Evolutionary conservation across 345 rosid genomes (phyloP).

Genomic region (Excoecaria agallocha): DNA sequence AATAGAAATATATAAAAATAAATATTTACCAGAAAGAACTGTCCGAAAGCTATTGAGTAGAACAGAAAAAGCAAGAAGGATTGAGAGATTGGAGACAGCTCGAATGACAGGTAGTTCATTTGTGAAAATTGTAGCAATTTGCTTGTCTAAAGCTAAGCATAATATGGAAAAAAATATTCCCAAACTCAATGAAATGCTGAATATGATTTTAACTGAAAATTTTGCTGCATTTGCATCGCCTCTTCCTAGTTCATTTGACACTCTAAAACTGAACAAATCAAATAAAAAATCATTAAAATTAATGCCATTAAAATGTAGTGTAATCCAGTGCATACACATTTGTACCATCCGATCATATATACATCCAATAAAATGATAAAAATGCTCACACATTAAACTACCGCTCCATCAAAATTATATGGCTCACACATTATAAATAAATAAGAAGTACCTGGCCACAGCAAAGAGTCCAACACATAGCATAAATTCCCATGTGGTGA

Average conservation of each 20-base stretch:
- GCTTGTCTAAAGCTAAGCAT: slow-evolving; percentile 41
- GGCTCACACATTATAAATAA: too few relatives aligned
- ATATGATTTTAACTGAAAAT: slow-evolving; percentile 48
- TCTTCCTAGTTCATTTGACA: slow-evolving; percentile 63
- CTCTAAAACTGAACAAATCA: slow-evolving; percentile 44
- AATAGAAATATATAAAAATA: background rate
- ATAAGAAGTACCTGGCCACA: slow-evolving; percentile 35
- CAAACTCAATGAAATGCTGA: slow-evolving; percentile 28
- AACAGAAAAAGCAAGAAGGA: slow-evolving; percentile 58
- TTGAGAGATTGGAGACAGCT: slow-evolving; percentile 45
- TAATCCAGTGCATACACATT: too few relatives aligned
- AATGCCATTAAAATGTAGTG: background rate
- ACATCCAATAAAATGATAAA: too few relatives aligned
- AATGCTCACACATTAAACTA: too few relatives aligned
- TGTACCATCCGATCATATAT: too few relatives aligned
- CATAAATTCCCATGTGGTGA: slow-evolving; percentile 52
- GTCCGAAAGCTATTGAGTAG: slow-evolving; percentile 63
- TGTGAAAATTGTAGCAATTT: slow-evolving; percentile 46
- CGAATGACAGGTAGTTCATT: slow-evolving; percentile 36
- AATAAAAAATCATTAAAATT: background rate
- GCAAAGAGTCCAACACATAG: slow-evolving; percentile 53
- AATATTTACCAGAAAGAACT: slow-evolving; percentile 44
- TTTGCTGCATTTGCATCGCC: slow-evolving; percentile 50
- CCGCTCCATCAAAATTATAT: too few relatives aligned
- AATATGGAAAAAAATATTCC: slow-evolving; percentile 42